These are phyloP conservation scores for Flaveria trinervia DNA, from an alignment of 129 eudicot species.

Conservation along the genomic window DNA sequence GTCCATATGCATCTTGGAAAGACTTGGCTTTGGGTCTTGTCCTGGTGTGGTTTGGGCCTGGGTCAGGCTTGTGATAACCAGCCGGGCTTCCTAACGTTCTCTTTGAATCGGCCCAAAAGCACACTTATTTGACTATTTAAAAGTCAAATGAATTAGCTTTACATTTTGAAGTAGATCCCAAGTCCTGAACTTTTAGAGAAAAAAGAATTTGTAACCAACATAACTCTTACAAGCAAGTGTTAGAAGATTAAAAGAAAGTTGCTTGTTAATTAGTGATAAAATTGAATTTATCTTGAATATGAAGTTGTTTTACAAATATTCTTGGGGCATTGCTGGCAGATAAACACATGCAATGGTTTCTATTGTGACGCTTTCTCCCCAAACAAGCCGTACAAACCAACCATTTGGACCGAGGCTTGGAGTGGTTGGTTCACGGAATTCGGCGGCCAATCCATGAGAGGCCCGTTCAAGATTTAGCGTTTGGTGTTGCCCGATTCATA, in stretches of 20 bases:
- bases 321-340: slow-evolving; percentile 33
- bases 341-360: slow-evolving; percentile 52
- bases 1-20: slow-evolving; percentile 10
- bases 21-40: slow-evolving; percentile 16
- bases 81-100: neutral
- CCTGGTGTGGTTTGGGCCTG: neutral
- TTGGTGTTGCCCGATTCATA: slow-evolving; percentile 46
- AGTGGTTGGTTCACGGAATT: slow-evolving; percentile 49
- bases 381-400: slow-evolving; percentile 43
- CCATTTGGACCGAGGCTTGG: slow-evolving; percentile 55
- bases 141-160: neutral
- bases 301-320: slow-evolving; percentile 1
- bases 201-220: neutral
- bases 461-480: slow-evolving; percentile 49
- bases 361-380: slow-evolving; percentile 49
- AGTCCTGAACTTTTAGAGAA: neutral
- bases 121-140: neutral
- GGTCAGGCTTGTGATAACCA: neutral
- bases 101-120: neutral
- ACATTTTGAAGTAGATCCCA: neutral
- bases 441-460: slow-evolving; percentile 41
- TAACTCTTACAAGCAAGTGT: neutral
- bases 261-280: slow-evolving; percentile 5
- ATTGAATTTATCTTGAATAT: neutral
- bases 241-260: neutral